Conservation (phyloP, 2,329 filamentous ascomycete species). For the Fusarium incarnatum region DNA sequence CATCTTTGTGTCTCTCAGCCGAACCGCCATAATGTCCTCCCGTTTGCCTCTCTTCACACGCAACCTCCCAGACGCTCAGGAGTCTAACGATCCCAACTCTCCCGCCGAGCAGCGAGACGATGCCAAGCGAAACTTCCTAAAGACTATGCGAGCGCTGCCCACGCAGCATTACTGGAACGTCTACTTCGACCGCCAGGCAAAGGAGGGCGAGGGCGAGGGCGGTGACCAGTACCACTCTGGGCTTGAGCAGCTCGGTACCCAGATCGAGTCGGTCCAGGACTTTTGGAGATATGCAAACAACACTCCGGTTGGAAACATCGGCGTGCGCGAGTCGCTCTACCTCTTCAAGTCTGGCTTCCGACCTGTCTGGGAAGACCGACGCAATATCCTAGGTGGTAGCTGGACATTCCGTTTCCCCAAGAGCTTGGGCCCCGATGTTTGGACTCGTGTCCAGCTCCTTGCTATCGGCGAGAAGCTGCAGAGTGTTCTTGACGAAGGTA, state of each 20-base stretch:
- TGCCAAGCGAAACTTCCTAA: conserved; percentile 85
- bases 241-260: conserved; percentile 71
- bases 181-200: conserved; percentile 70
- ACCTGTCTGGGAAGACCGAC: conserved; percentile 85
- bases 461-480: conserved; percentile 87
- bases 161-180: conserved; percentile 86
- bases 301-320: conserved; percentile 79
- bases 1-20: not conserved
- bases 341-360: conserved; percentile 83
- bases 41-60: conserved; percentile 71
- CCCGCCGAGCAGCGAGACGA: conserved; percentile 80
- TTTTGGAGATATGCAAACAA: conserved; percentile 89
- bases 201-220: conserved; percentile 50
- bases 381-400: conserved; percentile 86
- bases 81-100: conserved; percentile 69
- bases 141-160: conserved; percentile 76
- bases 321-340: conserved; percentile 81
- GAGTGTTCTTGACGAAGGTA: conserved; percentile 76
- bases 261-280: conserved; percentile 84
- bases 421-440: conserved; percentile 76
- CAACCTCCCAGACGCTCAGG: conserved; percentile 70
- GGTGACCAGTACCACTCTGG: conserved; percentile 63
- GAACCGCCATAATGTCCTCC: conserved; percentile 60
- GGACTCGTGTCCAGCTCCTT: conserved; percentile 83
- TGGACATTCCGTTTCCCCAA: conserved; percentile 95